Conservation (phyloP, 768 basidiomycete species). For the Chalciporus piperatus region DNA sequence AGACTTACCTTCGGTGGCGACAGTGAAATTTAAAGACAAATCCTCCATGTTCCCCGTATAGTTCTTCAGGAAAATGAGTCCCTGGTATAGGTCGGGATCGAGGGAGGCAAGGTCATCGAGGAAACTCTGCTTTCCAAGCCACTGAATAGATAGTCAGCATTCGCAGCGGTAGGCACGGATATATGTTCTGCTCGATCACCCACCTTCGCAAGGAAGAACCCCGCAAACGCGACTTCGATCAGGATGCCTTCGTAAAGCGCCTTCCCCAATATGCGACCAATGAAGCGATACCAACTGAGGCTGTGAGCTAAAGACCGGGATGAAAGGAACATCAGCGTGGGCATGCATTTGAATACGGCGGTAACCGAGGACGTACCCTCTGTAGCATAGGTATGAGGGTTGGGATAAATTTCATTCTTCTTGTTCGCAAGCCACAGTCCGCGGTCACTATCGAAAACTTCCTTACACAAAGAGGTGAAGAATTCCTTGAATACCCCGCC, state of each 20-base stretch:
- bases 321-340: neutral
- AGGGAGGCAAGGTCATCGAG: conserved; percentile 90
- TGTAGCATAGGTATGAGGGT: conserved; percentile 87
- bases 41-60: conserved; percentile 86
- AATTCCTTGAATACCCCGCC: conserved; percentile 99
- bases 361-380: conserved; percentile 55
- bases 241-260: conserved; percentile 96
- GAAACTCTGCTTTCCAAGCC: conserved; percentile 90
- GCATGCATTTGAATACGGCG: neutral
- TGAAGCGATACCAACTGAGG: conserved; percentile 89
- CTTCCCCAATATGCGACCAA: conserved; percentile 92
- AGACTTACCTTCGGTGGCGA: conserved; percentile 74
- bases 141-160: conserved; percentile 42
- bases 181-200: conserved; percentile 3
- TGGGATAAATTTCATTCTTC: conserved; percentile 94
- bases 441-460: conserved; percentile 92
- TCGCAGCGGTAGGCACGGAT: neutral
- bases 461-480: conserved; percentile 86
- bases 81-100: conserved; percentile 90
- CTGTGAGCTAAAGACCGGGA: conserved; percentile 57
- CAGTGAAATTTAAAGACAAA: conserved; percentile 84
- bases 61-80: conserved; percentile 90
- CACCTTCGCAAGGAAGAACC: conserved; percentile 91
- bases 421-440: conserved; percentile 91
- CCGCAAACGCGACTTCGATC: conserved; percentile 91